phyloP scores from a whole-genome alignment of 768 basidiomycete genomes.

The Pluteus cervinus region DNA sequence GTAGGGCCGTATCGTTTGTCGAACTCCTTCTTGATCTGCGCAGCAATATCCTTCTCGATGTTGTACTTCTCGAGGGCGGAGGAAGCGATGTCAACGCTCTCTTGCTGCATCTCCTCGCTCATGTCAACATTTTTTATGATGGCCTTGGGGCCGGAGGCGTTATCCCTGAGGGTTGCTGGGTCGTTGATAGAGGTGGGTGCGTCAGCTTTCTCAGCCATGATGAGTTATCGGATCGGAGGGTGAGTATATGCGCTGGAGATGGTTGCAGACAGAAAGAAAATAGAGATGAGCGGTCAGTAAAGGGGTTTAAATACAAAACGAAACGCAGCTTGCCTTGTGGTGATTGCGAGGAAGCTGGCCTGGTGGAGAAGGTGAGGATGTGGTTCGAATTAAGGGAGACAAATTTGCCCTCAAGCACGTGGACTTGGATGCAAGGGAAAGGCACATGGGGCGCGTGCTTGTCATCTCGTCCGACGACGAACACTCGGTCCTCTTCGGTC shows the following conservation, averaged over 20 bases:
- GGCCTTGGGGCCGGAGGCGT: conserved; percentile 51
- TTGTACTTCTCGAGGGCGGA: conserved; percentile 84
- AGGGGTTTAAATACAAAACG: too few relatives aligned
- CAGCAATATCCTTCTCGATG: conserved; percentile 98
- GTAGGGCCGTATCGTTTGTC: conserved; percentile 89
- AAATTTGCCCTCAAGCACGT: conserved; percentile 10
- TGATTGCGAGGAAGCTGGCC: conserved; percentile 10
- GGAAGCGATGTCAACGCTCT: conserved; percentile 82
- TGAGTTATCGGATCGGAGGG: conserved; percentile 1
- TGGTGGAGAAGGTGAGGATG: conserved; percentile 6
- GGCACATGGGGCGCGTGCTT: neutral
- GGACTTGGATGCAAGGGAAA: conserved; percentile 8
- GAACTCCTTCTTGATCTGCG: conserved; percentile 97
- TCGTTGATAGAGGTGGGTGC: conserved; percentile 54
- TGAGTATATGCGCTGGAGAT: conserved; percentile 5
- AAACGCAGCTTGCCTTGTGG: conserved; percentile 13
- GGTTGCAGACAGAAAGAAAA: conserved; percentile 8
- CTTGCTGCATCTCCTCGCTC: conserved; percentile 95
- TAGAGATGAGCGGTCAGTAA: conserved; percentile 5
- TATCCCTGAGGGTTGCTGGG: conserved; percentile 33
- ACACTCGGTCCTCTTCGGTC: conserved; percentile 1
- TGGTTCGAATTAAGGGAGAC: conserved; percentile 1
- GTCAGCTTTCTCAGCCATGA: conserved; percentile 56
- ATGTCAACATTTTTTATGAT: conserved; percentile 97
- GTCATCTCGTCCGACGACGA: neutral